Conservation (phyloP, 2,329 filamentous ascomycete genomes). For the Zymoseptoria ardabiliae region DNA sequence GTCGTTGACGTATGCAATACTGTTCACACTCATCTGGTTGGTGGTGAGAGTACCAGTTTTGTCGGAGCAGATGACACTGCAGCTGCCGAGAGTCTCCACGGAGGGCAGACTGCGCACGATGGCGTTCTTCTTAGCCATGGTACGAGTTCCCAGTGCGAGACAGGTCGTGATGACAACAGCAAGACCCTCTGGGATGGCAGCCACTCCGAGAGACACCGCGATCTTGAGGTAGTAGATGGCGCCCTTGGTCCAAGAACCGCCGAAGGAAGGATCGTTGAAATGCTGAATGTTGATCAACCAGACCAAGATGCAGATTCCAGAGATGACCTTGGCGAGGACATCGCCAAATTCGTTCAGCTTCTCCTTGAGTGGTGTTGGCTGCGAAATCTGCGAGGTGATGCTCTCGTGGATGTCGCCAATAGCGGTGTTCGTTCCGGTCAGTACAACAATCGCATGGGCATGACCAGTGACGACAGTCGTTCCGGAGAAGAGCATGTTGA, state of each 20-base stretch:
- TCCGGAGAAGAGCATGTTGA: constrained; percentile 97
- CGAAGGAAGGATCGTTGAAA: constrained; percentile 90
- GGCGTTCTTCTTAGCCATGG: constrained; percentile 98
- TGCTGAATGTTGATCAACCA: constrained; percentile 98
- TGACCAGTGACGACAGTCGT: constrained; percentile 94
- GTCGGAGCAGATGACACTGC: constrained; percentile 98
- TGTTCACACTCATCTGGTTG: constrained; percentile 98
- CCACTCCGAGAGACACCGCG: constrained; percentile 93
- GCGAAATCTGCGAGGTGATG: constrained; percentile 95
- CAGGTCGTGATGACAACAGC: constrained; percentile 99
- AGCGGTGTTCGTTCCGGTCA: constrained; percentile 83
- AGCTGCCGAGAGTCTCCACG: constrained; percentile 95
- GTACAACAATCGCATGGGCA: constrained; percentile 80
- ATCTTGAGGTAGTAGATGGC: constrained; percentile 99
- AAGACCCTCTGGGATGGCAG: constrained; percentile 93
- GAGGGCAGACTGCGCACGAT: constrained; percentile 94
- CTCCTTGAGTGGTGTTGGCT: constrained; percentile 94
- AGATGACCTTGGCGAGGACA: constrained; percentile 93
- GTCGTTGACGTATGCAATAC: constrained; percentile 75
- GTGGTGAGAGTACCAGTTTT: constrained; percentile 98
- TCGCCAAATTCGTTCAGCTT: constrained; percentile 99
- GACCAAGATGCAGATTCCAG: constrained; percentile 88
- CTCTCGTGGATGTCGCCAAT: constrained; percentile 99
- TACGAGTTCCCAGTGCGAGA: constrained; percentile 87
- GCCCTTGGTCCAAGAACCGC: constrained; percentile 80